A percentile compares a stretch with the other conserved stretches of the same genome.
Conservation (phyloP, 1,284 basidiomycete genomes). For the Thecaphora frezii region DNA sequence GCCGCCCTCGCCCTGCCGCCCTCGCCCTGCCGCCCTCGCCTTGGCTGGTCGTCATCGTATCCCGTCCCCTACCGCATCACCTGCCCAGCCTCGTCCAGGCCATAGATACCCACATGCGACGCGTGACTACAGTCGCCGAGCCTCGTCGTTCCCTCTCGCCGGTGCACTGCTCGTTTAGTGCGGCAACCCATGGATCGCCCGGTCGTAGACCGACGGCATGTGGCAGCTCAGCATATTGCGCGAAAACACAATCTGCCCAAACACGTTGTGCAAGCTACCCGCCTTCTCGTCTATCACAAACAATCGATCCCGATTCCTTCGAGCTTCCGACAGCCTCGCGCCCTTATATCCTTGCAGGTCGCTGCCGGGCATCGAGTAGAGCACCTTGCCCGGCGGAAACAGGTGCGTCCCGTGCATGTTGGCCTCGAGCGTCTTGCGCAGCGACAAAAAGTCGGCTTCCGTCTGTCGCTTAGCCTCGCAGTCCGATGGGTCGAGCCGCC, state of each 20-base stretch:
- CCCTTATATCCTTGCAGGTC: conserved; percentile 61
- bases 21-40: too few species aligned
- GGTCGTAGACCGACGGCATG: conserved; percentile 64
- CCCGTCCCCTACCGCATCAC: too few species aligned
- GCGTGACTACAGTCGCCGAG: too few species aligned
- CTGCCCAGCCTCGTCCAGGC: too few species aligned
- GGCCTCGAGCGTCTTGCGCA: conserved; percentile 78
- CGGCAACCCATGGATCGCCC: conserved; percentile 18
- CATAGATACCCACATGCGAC: too few species aligned
- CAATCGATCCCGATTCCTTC: conserved; percentile 10
- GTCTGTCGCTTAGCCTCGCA: conserved; percentile 1
- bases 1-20: too few species aligned
- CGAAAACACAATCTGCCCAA: conserved; percentile 77
- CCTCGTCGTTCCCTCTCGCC: too few species aligned
- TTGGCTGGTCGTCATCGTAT: too few species aligned
- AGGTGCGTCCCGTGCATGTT: conserved; percentile 76
- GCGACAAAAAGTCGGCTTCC: conserved; percentile 63
- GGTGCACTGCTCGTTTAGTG: too few species aligned
- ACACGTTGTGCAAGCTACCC: conserved; percentile 63
- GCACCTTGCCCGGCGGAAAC: conserved; percentile 75
- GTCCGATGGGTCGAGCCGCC: conserved; percentile 9
- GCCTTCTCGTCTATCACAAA: conserved; percentile 20
- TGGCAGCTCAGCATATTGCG: conserved; percentile 76
- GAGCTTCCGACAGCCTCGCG: conserved; percentile 7
- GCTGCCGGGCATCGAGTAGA: conserved; percentile 73